A percentile compares a stretch with the other conserved stretches of the same genome.
Evolutionary conservation across 192 early-diverging fungal species (phyloP).

Genomic region (Nowakowskiella sp.): DNA sequence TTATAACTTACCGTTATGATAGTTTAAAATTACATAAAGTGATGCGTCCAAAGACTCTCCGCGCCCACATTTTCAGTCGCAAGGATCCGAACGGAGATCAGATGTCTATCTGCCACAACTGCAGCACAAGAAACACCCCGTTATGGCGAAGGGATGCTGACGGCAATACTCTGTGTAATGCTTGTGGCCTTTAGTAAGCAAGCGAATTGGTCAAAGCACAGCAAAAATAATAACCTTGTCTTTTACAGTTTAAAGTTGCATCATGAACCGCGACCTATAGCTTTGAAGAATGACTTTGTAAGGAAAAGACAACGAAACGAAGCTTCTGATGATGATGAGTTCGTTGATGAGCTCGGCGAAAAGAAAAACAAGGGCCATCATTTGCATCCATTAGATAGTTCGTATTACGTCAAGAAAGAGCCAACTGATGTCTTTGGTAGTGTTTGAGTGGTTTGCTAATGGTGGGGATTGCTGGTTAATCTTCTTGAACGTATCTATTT

Average conservation of each 20-base stretch:
- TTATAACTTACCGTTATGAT: constrained; percentile 3
- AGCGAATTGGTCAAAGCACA: too few relatives aligned
- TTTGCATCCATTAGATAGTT: too few relatives aligned
- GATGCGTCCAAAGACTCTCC: constrained; percentile 26
- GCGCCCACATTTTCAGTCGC: constrained; percentile 1
- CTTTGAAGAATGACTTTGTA: constrained; percentile 67
- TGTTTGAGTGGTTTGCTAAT: too few relatives aligned
- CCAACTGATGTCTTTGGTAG: too few relatives aligned
- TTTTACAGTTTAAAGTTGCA: constrained; percentile 76
- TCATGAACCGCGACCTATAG: constrained; percentile 65
- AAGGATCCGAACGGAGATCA: constrained; percentile 6
- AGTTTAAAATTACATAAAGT: constrained; percentile 27
- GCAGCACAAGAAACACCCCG: constrained; percentile 73
- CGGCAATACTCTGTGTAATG: constrained; percentile 86
- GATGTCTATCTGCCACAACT: constrained; percentile 60
- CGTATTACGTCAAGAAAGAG: too few relatives aligned
- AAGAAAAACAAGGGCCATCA: too few relatives aligned
- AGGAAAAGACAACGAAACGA: constrained; percentile 74
- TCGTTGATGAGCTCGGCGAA: too few relatives aligned
- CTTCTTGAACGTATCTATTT: too few relatives aligned
- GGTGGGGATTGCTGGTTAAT: too few relatives aligned
- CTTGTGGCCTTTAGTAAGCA: constrained; percentile 83
- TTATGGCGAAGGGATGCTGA: constrained; percentile 86
- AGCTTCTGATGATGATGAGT: too few relatives aligned
- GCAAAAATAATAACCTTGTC: too few relatives aligned